phyloP scores from a whole-genome alignment of 495 filamentous ascomycete genomes.

The Acidomyces sp. region DNA sequence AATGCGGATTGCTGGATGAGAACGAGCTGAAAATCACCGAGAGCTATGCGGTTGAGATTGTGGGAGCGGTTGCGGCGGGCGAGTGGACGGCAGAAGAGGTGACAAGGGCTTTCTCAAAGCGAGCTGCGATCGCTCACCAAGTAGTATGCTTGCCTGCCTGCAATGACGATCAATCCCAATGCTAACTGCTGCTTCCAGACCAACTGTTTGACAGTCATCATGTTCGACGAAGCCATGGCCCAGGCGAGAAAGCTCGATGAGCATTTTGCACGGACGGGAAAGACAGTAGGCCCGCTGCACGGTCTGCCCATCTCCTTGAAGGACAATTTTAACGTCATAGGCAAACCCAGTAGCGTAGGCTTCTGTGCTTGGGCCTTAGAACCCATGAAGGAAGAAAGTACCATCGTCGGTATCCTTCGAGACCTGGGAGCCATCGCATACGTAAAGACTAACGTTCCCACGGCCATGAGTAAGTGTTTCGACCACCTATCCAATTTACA shows the following conservation, averaged over 20 bases:
- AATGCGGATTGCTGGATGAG: constrained; percentile 15
- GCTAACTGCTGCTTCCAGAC: constrained; percentile 23
- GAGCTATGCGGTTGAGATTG: constrained; percentile 16
- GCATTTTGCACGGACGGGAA: constrained; percentile 22
- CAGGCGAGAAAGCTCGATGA: constrained; percentile 46
- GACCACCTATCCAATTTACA: too few relatives aligned
- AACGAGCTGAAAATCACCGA: constrained; percentile 20
- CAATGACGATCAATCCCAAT: neutral
- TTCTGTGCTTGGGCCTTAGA: constrained; percentile 22
- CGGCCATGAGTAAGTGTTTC: too few relatives aligned
- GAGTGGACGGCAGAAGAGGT: constrained; percentile 32
- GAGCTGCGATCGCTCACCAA: constrained; percentile 45
- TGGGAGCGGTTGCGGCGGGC: constrained; percentile 14
- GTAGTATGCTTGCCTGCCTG: constrained; percentile 26
- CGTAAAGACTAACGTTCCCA: constrained; percentile 33
- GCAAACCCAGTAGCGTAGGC: constrained; percentile 20
- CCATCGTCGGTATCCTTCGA: constrained; percentile 26
- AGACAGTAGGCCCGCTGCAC: constrained; percentile 34
- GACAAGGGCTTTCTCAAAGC: constrained; percentile 42
- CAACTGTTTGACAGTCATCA: constrained; percentile 49
- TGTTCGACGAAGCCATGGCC: constrained; percentile 48
- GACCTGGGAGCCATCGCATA: constrained; percentile 29
- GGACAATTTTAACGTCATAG: constrained; percentile 28
- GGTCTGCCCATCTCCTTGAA: constrained; percentile 27
- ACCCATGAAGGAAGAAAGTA: constrained; percentile 19